These are phyloP conservation scores for Gigaspora rosea DNA, from an alignment of 192 early-diverging fungal species.

Conservation along the genomic window DNA sequence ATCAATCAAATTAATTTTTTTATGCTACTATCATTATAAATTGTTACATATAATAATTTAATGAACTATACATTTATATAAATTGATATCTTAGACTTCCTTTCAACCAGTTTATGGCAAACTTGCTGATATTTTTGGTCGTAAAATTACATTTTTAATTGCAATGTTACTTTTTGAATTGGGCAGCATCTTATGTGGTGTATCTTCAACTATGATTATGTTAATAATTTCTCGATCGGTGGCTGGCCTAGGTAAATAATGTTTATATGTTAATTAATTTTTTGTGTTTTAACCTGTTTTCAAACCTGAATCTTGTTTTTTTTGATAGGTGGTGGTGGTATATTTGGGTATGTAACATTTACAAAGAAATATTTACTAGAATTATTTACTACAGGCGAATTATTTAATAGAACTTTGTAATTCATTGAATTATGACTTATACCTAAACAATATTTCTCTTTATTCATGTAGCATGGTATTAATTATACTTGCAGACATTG, in stretches of 20 bases:
- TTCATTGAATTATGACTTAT: background rate
- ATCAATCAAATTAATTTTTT: background rate
- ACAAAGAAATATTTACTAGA: no score
- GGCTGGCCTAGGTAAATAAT: background rate
- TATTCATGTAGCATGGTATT: conserved; percentile 44
- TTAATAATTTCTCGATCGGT: background rate
- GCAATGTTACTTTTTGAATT: conserved; percentile 77
- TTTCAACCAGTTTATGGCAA: conserved; percentile 50
- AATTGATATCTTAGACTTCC: conserved; percentile 17
- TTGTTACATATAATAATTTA: background rate
- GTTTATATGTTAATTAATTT: background rate
- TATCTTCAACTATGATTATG: conserved; percentile 61
- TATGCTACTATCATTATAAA: background rate
- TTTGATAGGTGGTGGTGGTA: conserved; percentile 81
- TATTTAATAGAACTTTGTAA: background rate
- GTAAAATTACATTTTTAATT: conserved; percentile 75
- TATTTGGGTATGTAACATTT: conserved; percentile 46
- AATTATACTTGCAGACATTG: conserved; percentile 73
- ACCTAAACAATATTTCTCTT: background rate
- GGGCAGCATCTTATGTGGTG: conserved; percentile 84
- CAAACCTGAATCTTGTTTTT: conserved; percentile 76
- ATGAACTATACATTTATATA: background rate
- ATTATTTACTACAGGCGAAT: no score
- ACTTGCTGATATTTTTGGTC: conserved; percentile 90
- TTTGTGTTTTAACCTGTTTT: background rate